A percentile compares a stretch with the other conserved stretches of the same genome.
phyloP scores from a whole-genome alignment of 345 rosid genomes.

The Melaleuca alternifolia region DNA sequence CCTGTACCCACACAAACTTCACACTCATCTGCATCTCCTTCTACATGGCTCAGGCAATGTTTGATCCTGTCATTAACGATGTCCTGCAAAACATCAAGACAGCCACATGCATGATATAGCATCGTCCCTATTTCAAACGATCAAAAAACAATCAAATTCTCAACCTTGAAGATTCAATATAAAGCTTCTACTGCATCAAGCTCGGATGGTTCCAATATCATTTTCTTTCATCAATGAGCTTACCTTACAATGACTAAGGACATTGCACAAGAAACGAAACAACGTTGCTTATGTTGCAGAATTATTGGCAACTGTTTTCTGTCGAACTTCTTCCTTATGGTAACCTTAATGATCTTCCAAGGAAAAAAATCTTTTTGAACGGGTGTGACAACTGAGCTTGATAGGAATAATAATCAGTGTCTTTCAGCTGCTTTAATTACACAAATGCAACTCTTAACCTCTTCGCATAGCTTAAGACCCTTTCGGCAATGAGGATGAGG shows the following conservation, averaged over 20 bases:
- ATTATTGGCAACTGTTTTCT: neutral
- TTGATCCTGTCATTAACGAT: conserved; percentile 74
- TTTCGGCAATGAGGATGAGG: neutral
- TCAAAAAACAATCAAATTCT: neutral
- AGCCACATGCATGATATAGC: too few relatives aligned
- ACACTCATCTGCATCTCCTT: conserved; percentile 70
- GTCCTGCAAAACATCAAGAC: conserved; percentile 29
- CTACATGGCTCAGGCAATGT: conserved; percentile 66
- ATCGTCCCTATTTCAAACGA: neutral
- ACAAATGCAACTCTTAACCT: neutral
- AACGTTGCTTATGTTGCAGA: neutral
- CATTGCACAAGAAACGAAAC: neutral
- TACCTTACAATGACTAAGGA: neutral
- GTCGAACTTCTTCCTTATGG: neutral
- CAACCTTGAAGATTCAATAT: neutral
- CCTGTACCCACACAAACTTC: conserved; percentile 68
- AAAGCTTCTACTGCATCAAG: neutral
- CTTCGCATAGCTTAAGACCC: neutral
- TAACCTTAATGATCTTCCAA: neutral
- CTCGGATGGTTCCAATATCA: neutral
- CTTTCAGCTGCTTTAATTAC: neutral
- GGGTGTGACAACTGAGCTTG: neutral
- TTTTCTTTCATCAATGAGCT: neutral
- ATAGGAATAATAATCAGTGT: neutral
- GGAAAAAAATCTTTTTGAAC: neutral